Percentiles rank a stretch among this genome's conserved stretches.
Evolutionary conservation across 2,329 filamentous ascomycete species (phyloP).

Genomic region (Aspergillus hortae): DNA sequence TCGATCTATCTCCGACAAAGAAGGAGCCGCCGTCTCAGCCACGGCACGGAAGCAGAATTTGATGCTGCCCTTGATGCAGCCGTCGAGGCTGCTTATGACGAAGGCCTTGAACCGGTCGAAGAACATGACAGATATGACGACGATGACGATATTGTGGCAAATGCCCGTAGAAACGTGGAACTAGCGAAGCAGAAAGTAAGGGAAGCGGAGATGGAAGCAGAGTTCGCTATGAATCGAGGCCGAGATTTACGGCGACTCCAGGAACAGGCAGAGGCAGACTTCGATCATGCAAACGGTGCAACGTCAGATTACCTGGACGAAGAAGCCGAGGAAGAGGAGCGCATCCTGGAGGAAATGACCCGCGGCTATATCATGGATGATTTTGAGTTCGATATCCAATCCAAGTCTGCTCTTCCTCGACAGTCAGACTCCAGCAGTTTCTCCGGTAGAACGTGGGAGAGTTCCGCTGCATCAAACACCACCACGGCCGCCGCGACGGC

Average conservation of each 20-base stretch:
- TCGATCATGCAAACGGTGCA: slow-evolving; percentile 19
- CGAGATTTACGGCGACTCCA: slow-evolving; percentile 52
- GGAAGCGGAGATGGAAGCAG: slow-evolving; percentile 68
- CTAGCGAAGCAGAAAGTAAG: slow-evolving; percentile 71
- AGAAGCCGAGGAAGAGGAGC: slow-evolving; percentile 70
- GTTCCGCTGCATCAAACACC: slow-evolving; percentile 69
- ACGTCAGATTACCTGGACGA: slow-evolving; percentile 53
- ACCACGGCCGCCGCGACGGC: slow-evolving; percentile 65
- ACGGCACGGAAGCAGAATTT: slow-evolving; percentile 81
- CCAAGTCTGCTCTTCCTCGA: slow-evolving; percentile 66
- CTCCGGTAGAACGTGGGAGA: slow-evolving; percentile 77
- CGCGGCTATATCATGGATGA: slow-evolving; percentile 77
- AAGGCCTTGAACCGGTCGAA: slow-evolving; percentile 71
- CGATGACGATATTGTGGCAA: slow-evolving; percentile 37
- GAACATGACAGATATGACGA: slow-evolving; percentile 29
- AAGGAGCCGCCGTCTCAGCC: slow-evolving; percentile 65
- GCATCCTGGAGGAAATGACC: slow-evolving; percentile 82
- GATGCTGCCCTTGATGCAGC: slow-evolving; percentile 92
- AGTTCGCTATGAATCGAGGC: slow-evolving; percentile 59
- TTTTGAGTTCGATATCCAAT: slow-evolving; percentile 69
- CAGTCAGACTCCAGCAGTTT: slow-evolving; percentile 79
- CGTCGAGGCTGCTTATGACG: slow-evolving; percentile 93
- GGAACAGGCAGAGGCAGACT: slow-evolving; percentile 23
- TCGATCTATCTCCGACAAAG: slow-evolving; percentile 66
- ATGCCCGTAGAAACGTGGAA: slow-evolving; percentile 65